A percentile compares a stretch with the other conserved stretches of the same genome.
Conservation (phyloP, 441 rosid species). For the Aquilaria agallochum region DNA sequence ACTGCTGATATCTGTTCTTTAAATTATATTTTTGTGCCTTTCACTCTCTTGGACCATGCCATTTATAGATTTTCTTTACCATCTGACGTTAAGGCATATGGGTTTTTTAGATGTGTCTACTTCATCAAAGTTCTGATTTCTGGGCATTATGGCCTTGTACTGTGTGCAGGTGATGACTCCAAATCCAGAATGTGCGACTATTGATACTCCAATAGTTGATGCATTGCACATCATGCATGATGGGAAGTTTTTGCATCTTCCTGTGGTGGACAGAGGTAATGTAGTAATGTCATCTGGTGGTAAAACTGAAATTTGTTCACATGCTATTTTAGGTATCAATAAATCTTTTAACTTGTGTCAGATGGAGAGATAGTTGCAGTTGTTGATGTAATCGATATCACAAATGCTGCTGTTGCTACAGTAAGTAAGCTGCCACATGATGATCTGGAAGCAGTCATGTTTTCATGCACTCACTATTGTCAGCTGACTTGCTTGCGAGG, state of each 20-base stretch:
- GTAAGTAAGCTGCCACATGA: constrained; percentile 36
- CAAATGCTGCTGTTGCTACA: constrained; percentile 96
- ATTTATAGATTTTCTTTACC: not conserved
- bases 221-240: constrained; percentile 93
- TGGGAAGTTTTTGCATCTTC: constrained; percentile 97
- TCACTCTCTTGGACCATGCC: not conserved
- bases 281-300: constrained; percentile 8
- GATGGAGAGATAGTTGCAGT: constrained; percentile 84
- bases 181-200: constrained; percentile 86
- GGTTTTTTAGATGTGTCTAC: not conserved
- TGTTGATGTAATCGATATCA: constrained; percentile 80
- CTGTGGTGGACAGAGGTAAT: constrained; percentile 80
- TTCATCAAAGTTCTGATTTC: constrained; percentile 5
- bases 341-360: constrained; percentile 30
- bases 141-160: constrained; percentile 12
- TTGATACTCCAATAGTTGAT: constrained; percentile 91
- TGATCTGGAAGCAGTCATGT: constrained; percentile 5
- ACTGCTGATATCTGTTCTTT: too few relatives aligned
- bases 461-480: too few relatives aligned
- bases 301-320: constrained; percentile 12
- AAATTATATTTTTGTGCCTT: constrained; percentile 10
- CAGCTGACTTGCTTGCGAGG: too few relatives aligned
- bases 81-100: not conserved
- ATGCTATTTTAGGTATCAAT: constrained; percentile 20
- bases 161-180: constrained; percentile 85